Base-by-base conservation (phyloP, 148 eudicot genomes). In the Pharnaceum exiguum region DNA sequence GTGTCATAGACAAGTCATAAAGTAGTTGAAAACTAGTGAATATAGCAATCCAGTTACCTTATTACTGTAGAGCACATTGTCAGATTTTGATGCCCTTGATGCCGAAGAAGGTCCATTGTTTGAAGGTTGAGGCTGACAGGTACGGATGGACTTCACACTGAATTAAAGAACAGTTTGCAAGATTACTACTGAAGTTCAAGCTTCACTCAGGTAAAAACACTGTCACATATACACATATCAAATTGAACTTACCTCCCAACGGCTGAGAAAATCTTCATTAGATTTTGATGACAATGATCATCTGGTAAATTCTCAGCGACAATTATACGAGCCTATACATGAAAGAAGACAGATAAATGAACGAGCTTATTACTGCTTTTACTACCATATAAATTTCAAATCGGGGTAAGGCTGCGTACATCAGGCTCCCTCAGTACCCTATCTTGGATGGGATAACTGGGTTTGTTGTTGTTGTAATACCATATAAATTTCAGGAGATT, bases 261-360 rank as follows among this genome's bases (percentile, higher is more conserved):
- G 19, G 80, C 74, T 10, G 99, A 93, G 81, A 93, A 93, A 73
- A 93, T 65, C 72, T 78, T 93, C 99, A 89, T 93, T 48, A 93
- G 96, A 57, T 83, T 93, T 76, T 93, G 99, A 73, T 93, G 90
- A 63, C 95, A 89, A 75, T 88, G 99, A 74, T 93, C 95, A 58
- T 85, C 96, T 0, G 99, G 99, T 60, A 93, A 80, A 70, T 93
- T 93, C 73, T 93, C 99, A 67, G 99, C 96, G 60, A 93, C 71
- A 31, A 89, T 68, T 48, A 93, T 89, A 60, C 99, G 99, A 52
- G 90, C 83, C 99, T 93, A 62, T 22, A 69, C 48, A 62, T 19
- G 18, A 59, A 6, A 45, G 28, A 50, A 51, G 51, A 52, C 2
- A 57, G 4, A 37, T 36, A 56, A 23, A 28, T 47, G 44, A 51